These are phyloP conservation scores for Bertia moriformis DNA, from an alignment of 2,329 filamentous ascomycete species.

Conservation along the genomic window DNA sequence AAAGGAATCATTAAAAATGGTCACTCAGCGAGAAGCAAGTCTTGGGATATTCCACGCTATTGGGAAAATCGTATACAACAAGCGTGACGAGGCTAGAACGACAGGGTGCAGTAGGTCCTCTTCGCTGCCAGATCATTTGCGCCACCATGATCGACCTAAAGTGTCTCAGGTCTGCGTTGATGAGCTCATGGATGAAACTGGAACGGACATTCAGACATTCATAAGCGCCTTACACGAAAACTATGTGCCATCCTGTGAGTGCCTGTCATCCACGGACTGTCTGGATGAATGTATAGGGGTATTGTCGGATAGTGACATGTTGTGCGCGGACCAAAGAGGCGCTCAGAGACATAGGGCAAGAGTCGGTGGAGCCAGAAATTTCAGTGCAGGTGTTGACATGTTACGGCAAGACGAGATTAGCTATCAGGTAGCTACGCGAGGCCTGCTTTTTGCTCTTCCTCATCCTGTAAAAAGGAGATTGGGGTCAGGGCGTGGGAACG, in stretches of 20 bases:
- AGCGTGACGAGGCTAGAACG: conserved; percentile 43
- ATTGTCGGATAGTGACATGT: conserved; percentile 74
- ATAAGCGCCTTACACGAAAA: conserved; percentile 87
- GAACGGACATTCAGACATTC: conserved; percentile 82
- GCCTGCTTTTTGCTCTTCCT: conserved; percentile 72
- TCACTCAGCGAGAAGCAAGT: conserved; percentile 77
- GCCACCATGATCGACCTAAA: conserved; percentile 40
- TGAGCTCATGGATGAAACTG: conserved; percentile 76
- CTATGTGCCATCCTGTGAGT: conserved; percentile 68
- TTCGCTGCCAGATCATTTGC: conserved; percentile 41
- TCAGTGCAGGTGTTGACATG: conserved; percentile 52
- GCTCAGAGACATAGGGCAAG: conserved; percentile 49
- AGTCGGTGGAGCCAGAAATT: conserved; percentile 26
- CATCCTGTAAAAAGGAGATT: conserved; percentile 66
- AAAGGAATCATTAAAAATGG: conserved; percentile 61
- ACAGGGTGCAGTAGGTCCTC: conserved; percentile 27
- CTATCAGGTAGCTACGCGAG: conserved; percentile 79
- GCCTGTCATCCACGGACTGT: conserved; percentile 55
- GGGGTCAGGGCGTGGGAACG: conserved; percentile 24
- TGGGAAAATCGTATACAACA: conserved; percentile 93
- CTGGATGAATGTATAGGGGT: conserved; percentile 75
- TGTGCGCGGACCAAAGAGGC: conserved; percentile 58
- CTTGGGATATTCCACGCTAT: conserved; percentile 93
- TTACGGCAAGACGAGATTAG: conserved; percentile 86
- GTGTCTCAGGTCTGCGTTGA: conserved; percentile 56